phyloP scores from a whole-genome alignment of 169 alveolate species.

The Cryptosporidium baileyi region DNA sequence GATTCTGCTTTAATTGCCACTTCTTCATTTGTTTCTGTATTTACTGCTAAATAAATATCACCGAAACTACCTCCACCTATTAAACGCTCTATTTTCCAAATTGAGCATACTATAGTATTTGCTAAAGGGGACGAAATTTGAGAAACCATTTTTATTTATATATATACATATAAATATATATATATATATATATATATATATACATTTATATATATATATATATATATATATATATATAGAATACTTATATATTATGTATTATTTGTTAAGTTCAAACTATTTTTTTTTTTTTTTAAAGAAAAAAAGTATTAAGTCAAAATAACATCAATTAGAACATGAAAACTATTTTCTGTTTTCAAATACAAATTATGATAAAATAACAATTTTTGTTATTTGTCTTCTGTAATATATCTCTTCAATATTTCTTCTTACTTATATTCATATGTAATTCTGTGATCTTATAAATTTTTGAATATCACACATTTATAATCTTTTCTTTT shows the following conservation, averaged over 20 bases:
- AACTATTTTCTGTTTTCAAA: too few relatives aligned
- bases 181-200: not conserved
- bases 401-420: too few relatives aligned
- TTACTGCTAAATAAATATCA: slow-evolving; percentile 78
- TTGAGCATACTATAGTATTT: slow-evolving; percentile 73
- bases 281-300: not conserved
- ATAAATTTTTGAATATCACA: too few relatives aligned
- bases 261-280: not conserved
- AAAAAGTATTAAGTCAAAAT: too few relatives aligned
- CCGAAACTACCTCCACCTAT: slow-evolving; percentile 82
- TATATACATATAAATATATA: not conserved
- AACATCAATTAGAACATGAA: too few relatives aligned
- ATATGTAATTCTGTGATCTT: too few relatives aligned
- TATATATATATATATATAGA: not conserved
- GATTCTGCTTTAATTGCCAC: slow-evolving; percentile 80
- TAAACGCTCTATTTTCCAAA: slow-evolving; percentile 71
- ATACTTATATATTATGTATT: not conserved
- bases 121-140: slow-evolving; percentile 65
- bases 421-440: too few relatives aligned
- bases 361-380: too few relatives aligned
- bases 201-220: not conserved
- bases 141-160: slow-evolving; percentile 18
- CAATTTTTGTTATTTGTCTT: too few relatives aligned
- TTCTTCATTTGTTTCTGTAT: slow-evolving; percentile 77
- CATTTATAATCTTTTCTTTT: not conserved